Conservation (phyloP, 805 yeast species). For the Kazachstania bromeliacearum region DNA sequence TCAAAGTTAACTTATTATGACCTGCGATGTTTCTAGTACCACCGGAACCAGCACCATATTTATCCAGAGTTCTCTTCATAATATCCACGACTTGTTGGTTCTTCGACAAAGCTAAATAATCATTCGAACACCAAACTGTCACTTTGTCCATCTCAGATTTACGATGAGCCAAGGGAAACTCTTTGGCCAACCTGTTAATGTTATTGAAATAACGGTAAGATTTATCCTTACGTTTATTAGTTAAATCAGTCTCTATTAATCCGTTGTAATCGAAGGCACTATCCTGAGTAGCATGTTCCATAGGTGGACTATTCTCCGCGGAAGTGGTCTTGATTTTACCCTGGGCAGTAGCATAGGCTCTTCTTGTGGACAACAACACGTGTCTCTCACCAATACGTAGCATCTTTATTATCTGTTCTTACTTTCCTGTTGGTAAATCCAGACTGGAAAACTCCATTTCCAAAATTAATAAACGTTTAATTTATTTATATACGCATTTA, state of each 20-base stretch:
- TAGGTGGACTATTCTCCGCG: constrained; percentile 25
- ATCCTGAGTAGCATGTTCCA: constrained; percentile 39
- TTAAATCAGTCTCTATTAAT: constrained; percentile 54
- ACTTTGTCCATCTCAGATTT: constrained; percentile 68
- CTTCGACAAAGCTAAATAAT: constrained; percentile 90
- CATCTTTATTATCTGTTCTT: too few relatives aligned
- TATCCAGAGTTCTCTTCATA: constrained; percentile 72
- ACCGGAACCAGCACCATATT: constrained; percentile 98
- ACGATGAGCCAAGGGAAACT: constrained; percentile 90
- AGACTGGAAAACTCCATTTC: too few relatives aligned
- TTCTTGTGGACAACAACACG: constrained; percentile 4
- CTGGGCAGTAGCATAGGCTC: constrained; percentile 19
- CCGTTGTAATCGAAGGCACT: constrained; percentile 61
- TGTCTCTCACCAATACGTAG: not conserved
- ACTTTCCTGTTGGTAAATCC: too few relatives aligned
- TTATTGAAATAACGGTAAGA: constrained; percentile 95
- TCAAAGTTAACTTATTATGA: constrained; percentile 83
- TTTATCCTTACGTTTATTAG: constrained; percentile 72
- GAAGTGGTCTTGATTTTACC: too few relatives aligned
- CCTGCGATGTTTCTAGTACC: constrained; percentile 99
- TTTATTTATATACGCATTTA: too few relatives aligned
- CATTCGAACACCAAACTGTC: constrained; percentile 98
- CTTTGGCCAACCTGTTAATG: constrained; percentile 88
- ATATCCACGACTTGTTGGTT: constrained; percentile 61
- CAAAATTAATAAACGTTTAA: too few relatives aligned